phyloP scores from a whole-genome alignment of 2,329 filamentous ascomycete genomes.

The Fusarium papillatum region DNA sequence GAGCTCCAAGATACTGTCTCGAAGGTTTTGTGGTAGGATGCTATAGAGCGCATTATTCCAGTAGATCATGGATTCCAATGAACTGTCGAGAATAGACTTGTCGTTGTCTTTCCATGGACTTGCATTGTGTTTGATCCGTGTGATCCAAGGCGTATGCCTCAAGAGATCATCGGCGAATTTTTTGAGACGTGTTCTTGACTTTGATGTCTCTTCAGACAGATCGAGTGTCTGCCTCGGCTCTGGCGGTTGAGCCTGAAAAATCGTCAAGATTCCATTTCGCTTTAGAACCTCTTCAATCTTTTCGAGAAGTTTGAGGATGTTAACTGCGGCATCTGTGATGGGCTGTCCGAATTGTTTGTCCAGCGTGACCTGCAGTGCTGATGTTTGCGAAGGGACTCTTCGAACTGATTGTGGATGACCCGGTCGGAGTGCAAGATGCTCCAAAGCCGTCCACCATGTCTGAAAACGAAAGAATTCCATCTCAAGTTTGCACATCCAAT shows the following conservation, averaged over 20 bases:
- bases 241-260: fast-evolving
- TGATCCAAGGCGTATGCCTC: slow-evolving; percentile 2
- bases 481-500: background rate
- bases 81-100: background rate
- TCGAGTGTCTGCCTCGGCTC: fast-evolving
- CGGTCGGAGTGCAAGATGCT: background rate
- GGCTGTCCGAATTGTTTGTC: slow-evolving; percentile 1
- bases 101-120: slow-evolving; percentile 8
- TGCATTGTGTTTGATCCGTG: background rate
- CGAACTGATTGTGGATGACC: background rate
- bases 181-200: background rate
- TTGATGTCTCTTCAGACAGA: fast-evolving
- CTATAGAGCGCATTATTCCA: slow-evolving; percentile 6
- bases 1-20: background rate
- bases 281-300: background rate
- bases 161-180: background rate
- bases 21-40: background rate
- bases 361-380: background rate
- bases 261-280: background rate
- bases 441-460: background rate
- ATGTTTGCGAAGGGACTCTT: background rate
- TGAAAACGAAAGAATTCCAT: background rate
- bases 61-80: background rate
- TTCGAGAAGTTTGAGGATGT: background rate
- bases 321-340: background rate